Percentiles rank a stretch among this genome's conserved stretches.
phyloP scores from a whole-genome alignment of 148 eudicot species.

The Diospyros kaki region DNA sequence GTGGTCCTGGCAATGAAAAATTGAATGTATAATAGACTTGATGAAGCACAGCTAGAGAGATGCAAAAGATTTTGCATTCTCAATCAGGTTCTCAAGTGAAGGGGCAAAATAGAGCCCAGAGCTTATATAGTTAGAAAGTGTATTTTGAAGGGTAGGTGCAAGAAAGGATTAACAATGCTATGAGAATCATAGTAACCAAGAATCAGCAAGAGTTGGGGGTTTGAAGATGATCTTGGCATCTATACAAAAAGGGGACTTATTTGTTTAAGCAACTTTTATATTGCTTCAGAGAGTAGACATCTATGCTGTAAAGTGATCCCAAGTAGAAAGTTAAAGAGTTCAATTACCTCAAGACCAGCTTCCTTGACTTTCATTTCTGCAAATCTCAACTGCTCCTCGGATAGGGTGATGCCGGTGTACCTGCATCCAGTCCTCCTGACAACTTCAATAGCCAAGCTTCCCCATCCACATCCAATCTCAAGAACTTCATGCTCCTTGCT shows the following conservation, averaged over 20 bases:
- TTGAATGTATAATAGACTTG: background rate
- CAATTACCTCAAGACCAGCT: conserved; percentile 76
- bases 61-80: background rate
- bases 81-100: background rate
- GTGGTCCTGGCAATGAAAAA: conserved; percentile 44
- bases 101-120: background rate
- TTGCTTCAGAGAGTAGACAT: background rate
- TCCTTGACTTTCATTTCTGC: conserved; percentile 79
- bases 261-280: background rate
- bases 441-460: conserved; percentile 87
- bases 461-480: conserved; percentile 99
- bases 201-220: background rate
- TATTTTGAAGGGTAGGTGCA: too few species aligned
- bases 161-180: too few species aligned
- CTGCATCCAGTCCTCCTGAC: conserved; percentile 86
- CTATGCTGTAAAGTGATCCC: background rate
- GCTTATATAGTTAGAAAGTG: too few species aligned
- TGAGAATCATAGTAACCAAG: background rate
- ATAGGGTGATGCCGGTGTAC: conserved; percentile 90
- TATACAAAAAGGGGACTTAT: too few species aligned
- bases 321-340: background rate
- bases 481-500: conserved; percentile 65
- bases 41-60: background rate
- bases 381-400: conserved; percentile 71
- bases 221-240: background rate